Conservation (phyloP, 139 green algal genomes). For the Micractinium conductrix region DNA sequence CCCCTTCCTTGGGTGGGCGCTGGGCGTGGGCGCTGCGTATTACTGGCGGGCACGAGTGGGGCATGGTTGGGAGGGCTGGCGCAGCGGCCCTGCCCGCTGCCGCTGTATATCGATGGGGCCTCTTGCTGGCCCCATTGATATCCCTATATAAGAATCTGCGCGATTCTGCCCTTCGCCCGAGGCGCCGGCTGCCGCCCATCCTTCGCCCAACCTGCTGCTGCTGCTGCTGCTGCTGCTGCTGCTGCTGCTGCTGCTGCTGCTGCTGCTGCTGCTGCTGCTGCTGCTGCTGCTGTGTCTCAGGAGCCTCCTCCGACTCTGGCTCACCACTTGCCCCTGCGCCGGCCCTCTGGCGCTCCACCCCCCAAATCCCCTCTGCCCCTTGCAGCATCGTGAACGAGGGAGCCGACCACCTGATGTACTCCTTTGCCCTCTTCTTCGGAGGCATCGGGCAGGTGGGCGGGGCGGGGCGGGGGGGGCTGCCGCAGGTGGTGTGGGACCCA, state of each 20-base stretch:
- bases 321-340: not conserved
- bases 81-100: too few species aligned
- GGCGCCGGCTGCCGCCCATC: too few species aligned
- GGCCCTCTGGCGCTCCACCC: too few species aligned
- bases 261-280: too few species aligned
- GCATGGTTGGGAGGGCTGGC: too few species aligned
- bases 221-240: too few species aligned
- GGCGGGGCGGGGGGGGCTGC: too few species aligned
- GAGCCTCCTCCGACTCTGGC: not conserved
- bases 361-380: not conserved
- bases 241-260: too few species aligned
- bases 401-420: slow-evolving; percentile 16
- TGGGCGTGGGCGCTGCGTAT: not conserved
- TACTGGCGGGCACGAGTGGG: too few species aligned
- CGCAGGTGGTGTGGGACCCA: not conserved
- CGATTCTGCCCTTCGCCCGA: too few species aligned
- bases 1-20: not conserved
- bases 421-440: slow-evolving; percentile 9
- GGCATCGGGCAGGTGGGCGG: not conserved
- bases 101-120: not conserved
- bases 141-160: not conserved
- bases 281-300: not conserved
- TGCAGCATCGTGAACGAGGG: not conserved
- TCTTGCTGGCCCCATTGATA: not conserved
- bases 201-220: too few species aligned